Evolutionary conservation across 805 yeast species (phyloP).

Genomic region (Starmerella vitae): DNA sequence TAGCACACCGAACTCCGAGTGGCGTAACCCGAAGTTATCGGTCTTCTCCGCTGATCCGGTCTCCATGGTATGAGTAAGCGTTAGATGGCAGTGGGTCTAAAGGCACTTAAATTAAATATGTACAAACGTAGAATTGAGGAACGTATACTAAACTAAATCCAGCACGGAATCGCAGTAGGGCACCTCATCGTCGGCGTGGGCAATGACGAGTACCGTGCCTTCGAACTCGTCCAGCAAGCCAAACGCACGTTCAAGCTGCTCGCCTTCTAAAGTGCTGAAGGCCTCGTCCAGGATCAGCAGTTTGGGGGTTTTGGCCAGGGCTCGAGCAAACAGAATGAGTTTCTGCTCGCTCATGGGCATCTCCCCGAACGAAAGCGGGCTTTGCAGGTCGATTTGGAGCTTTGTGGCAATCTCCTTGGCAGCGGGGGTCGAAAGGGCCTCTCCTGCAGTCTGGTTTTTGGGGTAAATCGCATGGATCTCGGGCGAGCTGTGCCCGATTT

Average conservation of each 20-base stretch:
- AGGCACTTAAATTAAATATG: too few relatives aligned
- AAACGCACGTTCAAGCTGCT: conserved; percentile 43
- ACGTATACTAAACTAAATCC: too few relatives aligned
- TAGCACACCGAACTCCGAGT: conserved; percentile 56
- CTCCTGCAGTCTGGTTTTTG: conserved; percentile 34
- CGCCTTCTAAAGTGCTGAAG: conserved; percentile 73
- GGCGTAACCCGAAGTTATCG: conserved; percentile 12
- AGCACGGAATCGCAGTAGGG: conserved; percentile 43
- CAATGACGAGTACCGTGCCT: conserved; percentile 66
- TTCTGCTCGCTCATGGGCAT: conserved; percentile 59
- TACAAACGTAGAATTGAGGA: too few relatives aligned
- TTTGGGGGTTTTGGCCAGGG: conserved; percentile 64
- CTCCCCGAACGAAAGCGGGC: conserved; percentile 33
- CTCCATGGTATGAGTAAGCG: too few relatives aligned
- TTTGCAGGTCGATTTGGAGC: conserved; percentile 31
- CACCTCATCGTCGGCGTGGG: conserved; percentile 71
- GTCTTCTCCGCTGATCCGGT: too few relatives aligned
- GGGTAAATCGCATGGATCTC: conserved; percentile 87
- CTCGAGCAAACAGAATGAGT: conserved; percentile 57
- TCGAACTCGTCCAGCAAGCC: conserved; percentile 40
- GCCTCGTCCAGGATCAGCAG: conserved; percentile 83
- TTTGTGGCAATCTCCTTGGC: conserved; percentile 36
- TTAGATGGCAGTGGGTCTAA: not conserved
- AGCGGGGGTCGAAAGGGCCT: conserved; percentile 61
- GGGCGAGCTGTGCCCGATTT: conserved; percentile 82